Percentiles rank a stretch among this genome's conserved stretches.
Evolutionary conservation across 2,329 filamentous ascomycete genomes (phyloP).

Genomic region (Ceratocystis smalleyi): DNA sequence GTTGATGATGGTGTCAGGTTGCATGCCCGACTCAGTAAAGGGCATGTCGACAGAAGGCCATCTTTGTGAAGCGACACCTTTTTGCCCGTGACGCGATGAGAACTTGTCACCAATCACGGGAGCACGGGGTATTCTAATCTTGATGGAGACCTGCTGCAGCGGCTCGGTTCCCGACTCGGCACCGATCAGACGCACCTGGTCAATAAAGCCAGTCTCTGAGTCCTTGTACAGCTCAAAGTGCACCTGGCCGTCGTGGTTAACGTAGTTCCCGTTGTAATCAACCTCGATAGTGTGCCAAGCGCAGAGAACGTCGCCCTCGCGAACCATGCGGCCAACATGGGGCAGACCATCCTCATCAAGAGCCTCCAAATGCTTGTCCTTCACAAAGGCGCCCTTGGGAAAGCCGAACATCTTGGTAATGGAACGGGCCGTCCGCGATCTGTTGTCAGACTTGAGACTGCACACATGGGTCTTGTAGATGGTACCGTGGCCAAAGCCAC

Average conservation of each 20-base stretch:
- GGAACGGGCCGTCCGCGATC: conserved; percentile 48
- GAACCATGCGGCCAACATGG: conserved; percentile 59
- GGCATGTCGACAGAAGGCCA: conserved; percentile 92
- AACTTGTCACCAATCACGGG: conserved; percentile 98
- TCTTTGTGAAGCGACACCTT: conserved; percentile 91
- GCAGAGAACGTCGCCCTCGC: conserved; percentile 69
- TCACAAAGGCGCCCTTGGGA: conserved; percentile 59
- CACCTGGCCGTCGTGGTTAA: conserved; percentile 74
- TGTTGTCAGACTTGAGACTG: conserved; percentile 64
- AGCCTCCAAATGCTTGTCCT: conserved; percentile 51
- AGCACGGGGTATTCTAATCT: conserved; percentile 76
- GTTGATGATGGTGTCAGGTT: conserved; percentile 97
- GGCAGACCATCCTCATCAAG: conserved; percentile 83
- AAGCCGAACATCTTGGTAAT: conserved; percentile 82
- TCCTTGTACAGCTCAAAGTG: conserved; percentile 94
- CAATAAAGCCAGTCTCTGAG: conserved; percentile 69
- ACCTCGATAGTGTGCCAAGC: conserved; percentile 79
- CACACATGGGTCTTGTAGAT: conserved; percentile 97
- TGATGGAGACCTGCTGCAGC: conserved; percentile 77
- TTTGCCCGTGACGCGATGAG: conserved; percentile 94
- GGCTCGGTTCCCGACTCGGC: conserved; percentile 70
- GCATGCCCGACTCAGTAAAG: conserved; percentile 89
- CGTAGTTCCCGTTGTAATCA: conserved; percentile 60
- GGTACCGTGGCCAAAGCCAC: conserved; percentile 87
- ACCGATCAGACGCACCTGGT: conserved; percentile 83